Percentiles rank a stretch among this genome's conserved stretches.
phyloP scores from a whole-genome alignment of 2,329 filamentous ascomycete species.

The Xylariomycetidae sp. region DNA sequence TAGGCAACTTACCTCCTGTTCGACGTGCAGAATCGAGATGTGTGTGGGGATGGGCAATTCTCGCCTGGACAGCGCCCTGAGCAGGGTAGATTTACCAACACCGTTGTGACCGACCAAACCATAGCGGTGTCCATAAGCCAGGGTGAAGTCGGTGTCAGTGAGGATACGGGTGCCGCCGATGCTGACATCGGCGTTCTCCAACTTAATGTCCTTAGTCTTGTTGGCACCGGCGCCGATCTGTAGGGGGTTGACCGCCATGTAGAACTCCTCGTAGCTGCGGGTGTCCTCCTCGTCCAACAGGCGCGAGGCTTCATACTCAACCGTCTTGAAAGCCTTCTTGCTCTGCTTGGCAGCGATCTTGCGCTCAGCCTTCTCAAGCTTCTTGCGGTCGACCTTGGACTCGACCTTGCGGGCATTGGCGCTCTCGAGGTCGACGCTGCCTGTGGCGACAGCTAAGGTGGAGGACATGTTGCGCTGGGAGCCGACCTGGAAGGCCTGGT shows the following conservation, averaged over 20 bases:
- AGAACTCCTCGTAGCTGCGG: conserved; percentile 97
- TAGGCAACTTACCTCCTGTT: conserved; percentile 73
- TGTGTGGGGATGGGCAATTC: conserved; percentile 93
- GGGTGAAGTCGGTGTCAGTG: conserved; percentile 80
- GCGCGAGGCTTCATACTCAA: conserved; percentile 93
- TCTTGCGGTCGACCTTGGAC: conserved; percentile 96
- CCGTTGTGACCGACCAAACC: conserved; percentile 98
- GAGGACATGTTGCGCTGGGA: conserved; percentile 94
- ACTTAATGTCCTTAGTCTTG: conserved; percentile 98
- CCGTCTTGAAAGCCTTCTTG: conserved; percentile 96
- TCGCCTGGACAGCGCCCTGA: conserved; percentile 85
- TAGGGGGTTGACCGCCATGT: conserved; percentile 97
- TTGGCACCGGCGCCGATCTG: conserved; percentile 66
- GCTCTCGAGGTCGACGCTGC: conserved; percentile 85
- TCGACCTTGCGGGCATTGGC: conserved; percentile 91
- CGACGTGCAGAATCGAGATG: conserved; percentile 97
- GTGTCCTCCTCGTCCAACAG: conserved; percentile 78
- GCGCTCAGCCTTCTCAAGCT: conserved; percentile 95
- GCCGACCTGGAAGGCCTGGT: conserved; percentile 92
- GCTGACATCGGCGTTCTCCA: conserved; percentile 91
- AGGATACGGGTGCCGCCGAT: conserved; percentile 86
- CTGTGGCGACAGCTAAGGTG: conserved; percentile 79
- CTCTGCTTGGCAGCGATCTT: conserved; percentile 98
- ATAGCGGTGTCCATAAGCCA: conserved; percentile 90
- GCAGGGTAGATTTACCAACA: conserved; percentile 94